Evolutionary conservation across 2,329 filamentous ascomycete genomes (phyloP).

Genomic region (Botryotinia calthae): DNA sequence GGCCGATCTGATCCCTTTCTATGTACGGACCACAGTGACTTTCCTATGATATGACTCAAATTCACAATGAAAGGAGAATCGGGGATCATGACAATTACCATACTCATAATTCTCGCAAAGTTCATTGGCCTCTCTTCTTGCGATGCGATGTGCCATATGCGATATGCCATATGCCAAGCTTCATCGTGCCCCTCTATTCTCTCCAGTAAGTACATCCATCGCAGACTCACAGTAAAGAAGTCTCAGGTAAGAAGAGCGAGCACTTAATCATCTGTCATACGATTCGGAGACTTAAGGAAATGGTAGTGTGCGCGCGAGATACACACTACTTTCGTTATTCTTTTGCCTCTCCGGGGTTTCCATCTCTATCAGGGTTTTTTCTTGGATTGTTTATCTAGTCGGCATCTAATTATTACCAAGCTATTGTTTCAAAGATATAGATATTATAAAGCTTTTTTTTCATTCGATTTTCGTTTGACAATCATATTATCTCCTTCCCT

Average conservation of each 20-base stretch:
- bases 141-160: background rate
- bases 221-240: background rate
- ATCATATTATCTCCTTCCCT: background rate
- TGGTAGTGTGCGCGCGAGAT: background rate
- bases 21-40: background rate
- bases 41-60: background rate
- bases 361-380: background rate
- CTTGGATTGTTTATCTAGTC: background rate
- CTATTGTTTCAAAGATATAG: background rate
- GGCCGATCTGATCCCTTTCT: background rate
- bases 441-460: background rate
- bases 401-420: background rate
- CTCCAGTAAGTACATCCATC: background rate
- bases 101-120: background rate
- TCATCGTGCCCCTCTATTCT: slow-evolving; percentile 7
- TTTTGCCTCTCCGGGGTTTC: background rate
- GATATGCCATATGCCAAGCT: slow-evolving; percentile 1
- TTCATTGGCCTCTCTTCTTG: background rate
- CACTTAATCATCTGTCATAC: background rate
- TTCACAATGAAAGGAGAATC: background rate
- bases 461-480: background rate
- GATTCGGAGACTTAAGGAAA: background rate
- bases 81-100: background rate
- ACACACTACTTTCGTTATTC: background rate
- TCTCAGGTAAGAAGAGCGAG: background rate